These are phyloP conservation scores for Sphaerulina vaccinii DNA, from an alignment of 2,329 filamentous ascomycete species.

Conservation along the genomic window DNA sequence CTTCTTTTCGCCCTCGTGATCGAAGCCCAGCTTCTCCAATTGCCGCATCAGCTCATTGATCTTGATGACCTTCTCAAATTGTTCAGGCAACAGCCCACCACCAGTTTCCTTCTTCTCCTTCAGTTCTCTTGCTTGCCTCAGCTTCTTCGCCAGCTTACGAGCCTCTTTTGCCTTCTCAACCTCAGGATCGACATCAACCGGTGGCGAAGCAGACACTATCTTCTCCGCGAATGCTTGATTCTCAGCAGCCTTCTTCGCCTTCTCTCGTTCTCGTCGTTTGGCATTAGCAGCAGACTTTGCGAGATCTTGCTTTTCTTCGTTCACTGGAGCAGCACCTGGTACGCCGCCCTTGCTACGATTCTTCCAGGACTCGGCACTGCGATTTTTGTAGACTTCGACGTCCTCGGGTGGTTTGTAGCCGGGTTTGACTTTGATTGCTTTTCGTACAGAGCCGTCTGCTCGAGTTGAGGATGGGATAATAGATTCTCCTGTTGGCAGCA, in stretches of 20 bases:
- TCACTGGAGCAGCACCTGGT: constrained; percentile 65
- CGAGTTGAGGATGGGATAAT: constrained; percentile 86
- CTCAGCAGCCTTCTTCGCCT: constrained; percentile 61
- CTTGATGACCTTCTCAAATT: constrained; percentile 96
- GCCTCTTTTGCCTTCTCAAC: constrained; percentile 89
- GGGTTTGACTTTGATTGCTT: constrained; percentile 89
- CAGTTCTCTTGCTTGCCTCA: constrained; percentile 88
- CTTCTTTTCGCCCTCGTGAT: constrained; percentile 67
- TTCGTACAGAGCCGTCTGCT: constrained; percentile 85
- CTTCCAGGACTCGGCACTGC: constrained; percentile 80
- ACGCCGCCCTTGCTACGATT: constrained; percentile 68
- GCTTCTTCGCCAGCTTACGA: constrained; percentile 86
- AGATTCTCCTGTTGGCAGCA: constrained; percentile 72
- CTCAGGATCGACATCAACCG: constrained; percentile 62
- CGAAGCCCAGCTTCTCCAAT: constrained; percentile 79
- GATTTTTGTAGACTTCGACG: constrained; percentile 93
- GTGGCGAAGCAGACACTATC: too few species aligned
- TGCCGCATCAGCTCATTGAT: constrained; percentile 92
- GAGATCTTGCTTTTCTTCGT: constrained; percentile 39
- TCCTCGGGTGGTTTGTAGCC: constrained; percentile 95
- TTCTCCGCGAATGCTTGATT: too few species aligned
- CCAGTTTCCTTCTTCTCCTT: constrained; percentile 89
- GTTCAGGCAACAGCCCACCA: constrained; percentile 80
- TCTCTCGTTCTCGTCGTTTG: constrained; percentile 61
- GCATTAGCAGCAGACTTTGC: constrained; percentile 63